phyloP scores from a whole-genome alignment of 208 protist genomes.

The Trypanosoma melophagium region DNA sequence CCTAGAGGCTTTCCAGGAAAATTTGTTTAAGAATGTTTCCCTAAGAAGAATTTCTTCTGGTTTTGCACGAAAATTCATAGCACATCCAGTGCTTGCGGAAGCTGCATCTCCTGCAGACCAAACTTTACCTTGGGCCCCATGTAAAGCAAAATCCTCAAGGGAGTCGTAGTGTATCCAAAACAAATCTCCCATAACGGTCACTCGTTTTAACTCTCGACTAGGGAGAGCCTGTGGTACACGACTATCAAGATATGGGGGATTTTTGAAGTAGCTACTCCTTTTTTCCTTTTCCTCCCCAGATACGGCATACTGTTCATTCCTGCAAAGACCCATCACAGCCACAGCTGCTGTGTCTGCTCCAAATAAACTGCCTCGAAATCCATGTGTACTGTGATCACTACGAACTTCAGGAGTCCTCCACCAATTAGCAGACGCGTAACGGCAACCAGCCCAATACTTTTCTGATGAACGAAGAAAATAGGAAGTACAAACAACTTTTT shows the following conservation, averaged over 20 bases:
- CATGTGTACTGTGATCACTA: constrained; percentile 29
- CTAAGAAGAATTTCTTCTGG: constrained; percentile 26
- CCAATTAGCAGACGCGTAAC: constrained; percentile 33
- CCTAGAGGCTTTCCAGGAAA: constrained; percentile 37
- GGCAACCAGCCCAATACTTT: constrained; percentile 18
- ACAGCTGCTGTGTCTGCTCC: constrained; percentile 18
- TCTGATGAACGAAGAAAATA: constrained; percentile 18
- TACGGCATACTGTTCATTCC: constrained; percentile 9
- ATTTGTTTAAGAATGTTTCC: constrained; percentile 26
- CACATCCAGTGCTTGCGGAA: constrained; percentile 28
- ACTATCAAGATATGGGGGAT: constrained; percentile 18
- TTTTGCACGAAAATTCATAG: constrained; percentile 12
- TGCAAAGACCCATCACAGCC: constrained; percentile 26
- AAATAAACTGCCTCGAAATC: constrained; percentile 9
- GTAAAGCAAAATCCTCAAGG: constrained; percentile 30
- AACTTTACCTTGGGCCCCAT: constrained; percentile 28
- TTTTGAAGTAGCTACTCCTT: constrained; percentile 23
- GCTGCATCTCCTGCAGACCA: constrained; percentile 34
- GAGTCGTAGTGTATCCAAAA: constrained; percentile 37
- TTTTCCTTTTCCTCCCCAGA: constrained; percentile 22
- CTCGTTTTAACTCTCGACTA: constrained; percentile 20
- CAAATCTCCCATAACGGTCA: constrained; percentile 18
- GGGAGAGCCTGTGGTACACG: constrained; percentile 16
- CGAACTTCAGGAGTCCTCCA: constrained; percentile 37
- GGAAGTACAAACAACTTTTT: constrained; percentile 18